Evolutionary conservation across 2,329 filamentous ascomycete species (phyloP).

Genomic region (Amphichorda felina): DNA sequence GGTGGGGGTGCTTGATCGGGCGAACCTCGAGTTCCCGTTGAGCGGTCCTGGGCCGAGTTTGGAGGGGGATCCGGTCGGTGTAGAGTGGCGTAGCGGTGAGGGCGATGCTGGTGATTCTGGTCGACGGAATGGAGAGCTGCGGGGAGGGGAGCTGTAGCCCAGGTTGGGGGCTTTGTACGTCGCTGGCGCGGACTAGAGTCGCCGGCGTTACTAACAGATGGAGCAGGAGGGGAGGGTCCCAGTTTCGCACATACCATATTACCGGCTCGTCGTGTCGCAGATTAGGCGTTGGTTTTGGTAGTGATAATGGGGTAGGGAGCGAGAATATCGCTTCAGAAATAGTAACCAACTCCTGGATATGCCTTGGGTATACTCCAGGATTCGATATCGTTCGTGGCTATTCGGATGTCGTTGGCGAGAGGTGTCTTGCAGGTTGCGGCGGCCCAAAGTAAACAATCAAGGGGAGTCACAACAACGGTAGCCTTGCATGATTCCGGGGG

Average conservation of each 20-base stretch:
- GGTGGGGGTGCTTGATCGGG: conserved; percentile 28
- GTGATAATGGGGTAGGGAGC: too few species aligned
- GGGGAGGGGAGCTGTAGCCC: conserved; percentile 54
- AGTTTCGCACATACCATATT: conserved; percentile 3
- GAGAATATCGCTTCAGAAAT: too few species aligned
- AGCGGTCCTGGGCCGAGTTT: conserved; percentile 19
- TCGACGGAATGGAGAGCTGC: conserved; percentile 53
- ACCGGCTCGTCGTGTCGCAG: neutral
- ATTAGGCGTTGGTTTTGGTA: neutral
- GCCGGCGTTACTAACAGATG: neutral
- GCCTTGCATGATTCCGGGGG: conserved; percentile 9
- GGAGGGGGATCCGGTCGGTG: conserved; percentile 50
- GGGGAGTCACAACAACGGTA: conserved; percentile 12
- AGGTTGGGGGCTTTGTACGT: conserved; percentile 37
- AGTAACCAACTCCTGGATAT: too few species aligned
- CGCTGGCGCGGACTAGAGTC: neutral
- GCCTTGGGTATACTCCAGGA: too few species aligned
- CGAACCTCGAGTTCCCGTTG: conserved; percentile 15
- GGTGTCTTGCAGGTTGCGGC: neutral
- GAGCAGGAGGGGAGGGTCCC: neutral
- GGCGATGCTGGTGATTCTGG: conserved; percentile 54
- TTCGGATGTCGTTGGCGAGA: too few species aligned
- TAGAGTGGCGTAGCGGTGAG: conserved; percentile 51
- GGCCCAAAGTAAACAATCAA: conserved; percentile 13
- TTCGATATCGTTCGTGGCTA: too few species aligned